A percentile compares a stretch with the other conserved stretches of the same genome.
Evolutionary conservation across 352 stramenopile species (phyloP).

Genomic region (Blastocystis sp.): DNA sequence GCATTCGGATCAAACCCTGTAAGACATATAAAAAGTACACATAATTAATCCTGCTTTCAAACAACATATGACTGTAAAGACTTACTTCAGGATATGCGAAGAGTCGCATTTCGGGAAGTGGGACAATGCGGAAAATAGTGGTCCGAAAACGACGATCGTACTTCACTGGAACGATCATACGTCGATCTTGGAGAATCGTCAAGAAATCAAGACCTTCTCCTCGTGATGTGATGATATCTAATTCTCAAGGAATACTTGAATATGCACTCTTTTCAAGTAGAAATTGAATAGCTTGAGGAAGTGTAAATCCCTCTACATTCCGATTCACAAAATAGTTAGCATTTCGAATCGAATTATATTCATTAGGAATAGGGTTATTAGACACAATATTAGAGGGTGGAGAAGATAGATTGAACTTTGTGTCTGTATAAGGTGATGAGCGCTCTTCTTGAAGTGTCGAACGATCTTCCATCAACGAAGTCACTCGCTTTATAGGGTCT

Average conservation of each 20-base stretch:
- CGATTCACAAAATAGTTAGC: background rate
- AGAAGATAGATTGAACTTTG: no score
- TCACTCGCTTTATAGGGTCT: background rate
- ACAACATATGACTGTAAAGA: slow-evolving; percentile 26
- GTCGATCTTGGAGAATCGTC: background rate
- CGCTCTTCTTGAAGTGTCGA: no score
- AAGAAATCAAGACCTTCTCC: slow-evolving; percentile 46
- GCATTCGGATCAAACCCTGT: slow-evolving; percentile 27
- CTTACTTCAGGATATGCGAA: slow-evolving; percentile 53
- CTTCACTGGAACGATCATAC: slow-evolving; percentile 31
- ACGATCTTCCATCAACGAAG: background rate
- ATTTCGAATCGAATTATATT: background rate
- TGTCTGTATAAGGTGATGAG: no score
- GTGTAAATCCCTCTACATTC: slow-evolving; percentile 22
- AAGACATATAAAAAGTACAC: slow-evolving; percentile 47
- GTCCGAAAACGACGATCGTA: slow-evolving; percentile 34
- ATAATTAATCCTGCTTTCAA: slow-evolving; percentile 43
- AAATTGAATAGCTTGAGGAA: slow-evolving; percentile 24
- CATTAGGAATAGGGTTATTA: background rate
- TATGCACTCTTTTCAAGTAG: slow-evolving; percentile 41
- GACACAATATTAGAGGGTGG: background rate
- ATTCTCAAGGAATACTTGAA: background rate
- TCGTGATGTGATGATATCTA: slow-evolving; percentile 56
- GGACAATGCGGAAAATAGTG: slow-evolving; percentile 8
- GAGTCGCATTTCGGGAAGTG: background rate